These are phyloP conservation scores for Hypoxylon sp. DNA, from an alignment of 2,329 filamentous ascomycete species.

Conservation along the genomic window DNA sequence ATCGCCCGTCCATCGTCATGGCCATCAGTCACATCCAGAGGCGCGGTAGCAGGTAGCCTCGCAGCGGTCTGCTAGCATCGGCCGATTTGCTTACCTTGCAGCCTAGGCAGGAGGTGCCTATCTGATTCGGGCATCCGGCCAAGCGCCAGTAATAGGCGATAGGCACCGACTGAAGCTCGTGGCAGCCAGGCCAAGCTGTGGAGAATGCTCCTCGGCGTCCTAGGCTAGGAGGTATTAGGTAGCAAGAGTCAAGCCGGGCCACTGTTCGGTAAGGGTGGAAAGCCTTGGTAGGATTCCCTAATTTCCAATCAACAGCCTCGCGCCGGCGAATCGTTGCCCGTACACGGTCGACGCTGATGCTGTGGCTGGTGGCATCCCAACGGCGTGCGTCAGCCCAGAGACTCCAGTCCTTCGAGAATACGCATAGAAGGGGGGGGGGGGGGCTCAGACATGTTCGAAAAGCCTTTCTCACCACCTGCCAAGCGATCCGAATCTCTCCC, in stretches of 20 bases:
- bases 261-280: background rate
- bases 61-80: constrained; percentile 10
- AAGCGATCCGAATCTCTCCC: constrained; percentile 26
- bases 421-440: constrained; percentile 35
- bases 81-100: background rate
- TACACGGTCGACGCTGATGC: too few species aligned
- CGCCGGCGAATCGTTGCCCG: background rate
- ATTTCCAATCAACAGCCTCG: constrained; percentile 4
- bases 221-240: background rate
- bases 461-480: constrained; percentile 14
- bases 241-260: background rate
- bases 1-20: constrained; percentile 4
- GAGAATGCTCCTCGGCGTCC: background rate
- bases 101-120: too few species aligned
- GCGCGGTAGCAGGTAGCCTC: background rate
- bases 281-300: constrained; percentile 1
- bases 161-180: constrained; percentile 8
- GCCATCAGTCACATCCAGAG: background rate
- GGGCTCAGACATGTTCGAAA: constrained; percentile 31
- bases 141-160: background rate
- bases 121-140: too few species aligned
- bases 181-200: background rate
- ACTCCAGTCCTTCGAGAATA: constrained; percentile 33
- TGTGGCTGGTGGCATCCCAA: constrained; percentile 12
- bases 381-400: background rate